Base-by-base conservation (phyloP, 2,329 filamentous ascomycete species). In the Shiraia sp. region DNA sequence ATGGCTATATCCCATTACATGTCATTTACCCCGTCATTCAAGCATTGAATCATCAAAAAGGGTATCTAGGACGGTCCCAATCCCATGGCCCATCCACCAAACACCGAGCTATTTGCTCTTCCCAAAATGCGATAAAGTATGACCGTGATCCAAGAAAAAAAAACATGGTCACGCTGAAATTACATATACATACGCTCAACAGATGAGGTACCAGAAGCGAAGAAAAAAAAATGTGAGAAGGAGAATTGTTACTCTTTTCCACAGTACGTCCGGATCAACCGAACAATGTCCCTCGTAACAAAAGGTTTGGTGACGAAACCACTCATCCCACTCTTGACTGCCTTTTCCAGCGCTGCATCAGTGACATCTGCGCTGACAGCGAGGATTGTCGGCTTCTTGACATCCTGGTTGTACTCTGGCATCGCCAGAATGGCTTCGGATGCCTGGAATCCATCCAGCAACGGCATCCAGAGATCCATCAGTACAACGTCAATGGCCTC, bases 391-490 rank as follows among this genome's bases (percentile, higher is more conserved):
- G 75, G 71, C 29, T 47, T 55, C 9, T 48, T 42, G 15, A 39
- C 42, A 13, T 71, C 63, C n/a, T 73, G 62, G 3, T 48, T n/a
- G 25, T 35, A 48, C 16, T 61, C 55, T 30, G 43, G 40, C 72
- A 83, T 76, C 16, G 72, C 68, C 9, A 86, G 66, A 30, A 88
- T 88, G 32, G 75, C 72, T 54, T 79, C 75, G 0, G 85, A 81
- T 2, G 85, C 85, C 59, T 87, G 80, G 51, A 86, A 88, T 1
- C 85, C 85, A 57, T 88, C 85, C 75, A 88, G 83, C 50, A 82
- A 74, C 1, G 85, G 85, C 83, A 88, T 88, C 85, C 85, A 88
- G 8, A 88, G 75, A 65, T 88, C 85, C 85, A 88, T 88, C 30
- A 88, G 69, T 16, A 88, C 75, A 2, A 86, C 76, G 55, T 87